A percentile compares a stretch with the other conserved stretches of the same genome.
Conservation (phyloP, 2,329 filamentous ascomycete genomes). For the Aspergillus sp. region DNA sequence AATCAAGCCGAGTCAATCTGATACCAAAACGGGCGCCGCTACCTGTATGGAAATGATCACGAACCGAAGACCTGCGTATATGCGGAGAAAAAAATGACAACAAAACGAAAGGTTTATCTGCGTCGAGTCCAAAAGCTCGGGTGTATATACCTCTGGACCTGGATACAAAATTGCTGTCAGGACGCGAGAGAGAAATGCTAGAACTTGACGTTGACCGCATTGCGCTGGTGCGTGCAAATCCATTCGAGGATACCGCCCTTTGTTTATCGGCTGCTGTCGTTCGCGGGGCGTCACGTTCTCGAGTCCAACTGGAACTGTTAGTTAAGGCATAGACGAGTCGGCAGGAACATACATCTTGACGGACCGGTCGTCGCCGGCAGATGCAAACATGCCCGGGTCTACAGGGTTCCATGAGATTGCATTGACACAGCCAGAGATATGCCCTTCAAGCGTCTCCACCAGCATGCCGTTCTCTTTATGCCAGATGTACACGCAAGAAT, state of each 20-base stretch:
- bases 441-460: conserved; percentile 67
- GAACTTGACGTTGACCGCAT: conserved; percentile 30
- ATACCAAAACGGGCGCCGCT: no score
- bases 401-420: conserved; percentile 80
- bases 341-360: conserved; percentile 66
- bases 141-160: conserved; percentile 4
- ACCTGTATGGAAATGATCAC: conserved; percentile 16
- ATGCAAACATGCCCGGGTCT: conserved; percentile 76
- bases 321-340: conserved; percentile 3
- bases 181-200: conserved; percentile 9
- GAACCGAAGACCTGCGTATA: conserved; percentile 10
- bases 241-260: conserved; percentile 22
- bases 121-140: conserved; percentile 9
- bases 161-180: conserved; percentile 1
- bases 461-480: conserved; percentile 70
- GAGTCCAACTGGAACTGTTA: conserved; percentile 22
- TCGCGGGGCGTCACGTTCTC: conserved; percentile 21
- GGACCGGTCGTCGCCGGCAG: conserved; percentile 76
- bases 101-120: conserved; percentile 2
- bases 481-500: conserved; percentile 74
- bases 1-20: no score
- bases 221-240: conserved; percentile 32
- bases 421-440: conserved; percentile 69
- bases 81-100: conserved; percentile 10
- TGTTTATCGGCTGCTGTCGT: conserved; percentile 17